Evolutionary conservation across 805 yeast genomes (phyloP).

Genomic region (Metschnikowia matae): DNA sequence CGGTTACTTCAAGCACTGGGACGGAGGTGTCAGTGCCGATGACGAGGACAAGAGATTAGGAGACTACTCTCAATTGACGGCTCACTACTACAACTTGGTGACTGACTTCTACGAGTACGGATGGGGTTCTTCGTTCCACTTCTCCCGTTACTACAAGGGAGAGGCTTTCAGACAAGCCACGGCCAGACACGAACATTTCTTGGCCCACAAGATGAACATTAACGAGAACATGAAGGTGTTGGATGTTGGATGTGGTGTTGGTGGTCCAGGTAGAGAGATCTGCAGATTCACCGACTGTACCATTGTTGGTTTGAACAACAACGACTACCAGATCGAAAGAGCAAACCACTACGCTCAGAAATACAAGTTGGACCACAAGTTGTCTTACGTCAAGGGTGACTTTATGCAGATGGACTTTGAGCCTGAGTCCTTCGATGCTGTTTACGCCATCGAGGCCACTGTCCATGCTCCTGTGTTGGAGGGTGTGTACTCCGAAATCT

Average conservation of each 20-base stretch:
- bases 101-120: conserved; percentile 99
- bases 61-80: conserved; percentile 88
- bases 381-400: conserved; percentile 91
- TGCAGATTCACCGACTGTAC: conserved; percentile 83
- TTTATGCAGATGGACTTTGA: conserved; percentile 98
- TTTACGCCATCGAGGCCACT: conserved; percentile 97
- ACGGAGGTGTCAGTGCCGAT: conserved; percentile 72
- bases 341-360: conserved; percentile 76
- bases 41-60: conserved; percentile 71
- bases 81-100: conserved; percentile 92
- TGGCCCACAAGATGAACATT: conserved; percentile 83
- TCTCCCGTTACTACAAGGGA: conserved; percentile 88
- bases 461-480: conserved; percentile 96
- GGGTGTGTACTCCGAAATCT: conserved; percentile 93
- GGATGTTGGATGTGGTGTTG: conserved; percentile 99
- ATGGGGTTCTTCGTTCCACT: conserved; percentile 98
- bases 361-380: conserved; percentile 63
- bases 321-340: conserved; percentile 93
- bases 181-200: conserved; percentile 95
- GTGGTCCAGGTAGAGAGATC: conserved; percentile 98
- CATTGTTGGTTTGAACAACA: conserved; percentile 90
- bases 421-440: conserved; percentile 88
- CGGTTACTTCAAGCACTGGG: conserved; percentile 97
- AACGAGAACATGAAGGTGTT: conserved; percentile 78
- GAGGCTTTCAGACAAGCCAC: conserved; percentile 92